phyloP scores from a whole-genome alignment of 2,329 filamentous ascomycete genomes.

The Aureobasidium sp. region DNA sequence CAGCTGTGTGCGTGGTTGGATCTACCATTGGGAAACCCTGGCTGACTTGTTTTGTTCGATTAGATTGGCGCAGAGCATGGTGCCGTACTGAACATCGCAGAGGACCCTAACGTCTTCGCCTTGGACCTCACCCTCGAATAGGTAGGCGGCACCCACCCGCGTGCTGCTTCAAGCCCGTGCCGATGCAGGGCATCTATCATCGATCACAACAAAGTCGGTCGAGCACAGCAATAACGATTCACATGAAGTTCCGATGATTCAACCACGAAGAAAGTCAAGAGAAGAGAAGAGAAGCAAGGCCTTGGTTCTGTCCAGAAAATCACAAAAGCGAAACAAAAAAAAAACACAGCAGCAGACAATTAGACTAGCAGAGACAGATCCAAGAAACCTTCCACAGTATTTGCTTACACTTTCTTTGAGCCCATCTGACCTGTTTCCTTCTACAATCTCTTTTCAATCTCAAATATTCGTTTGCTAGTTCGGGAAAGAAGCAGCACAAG shows the following conservation, averaged over 20 bases:
- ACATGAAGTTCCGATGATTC: neutral
- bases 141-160: neutral
- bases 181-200: neutral
- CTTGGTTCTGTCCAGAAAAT: neutral
- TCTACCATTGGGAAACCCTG: neutral
- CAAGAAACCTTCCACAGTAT: neutral
- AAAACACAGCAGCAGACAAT: neutral
- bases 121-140: neutral
- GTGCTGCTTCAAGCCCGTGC: neutral
- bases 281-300: neutral
- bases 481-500: neutral
- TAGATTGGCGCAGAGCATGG: neutral
- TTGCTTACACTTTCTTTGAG: neutral
- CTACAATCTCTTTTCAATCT: neutral
- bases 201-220: neutral
- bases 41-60: neutral
- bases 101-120: neutral
- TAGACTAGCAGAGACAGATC: neutral
- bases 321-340: neutral
- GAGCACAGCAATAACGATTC: neutral
- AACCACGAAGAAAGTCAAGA: neutral
- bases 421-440: neutral
- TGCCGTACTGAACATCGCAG: neutral
- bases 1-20: neutral
- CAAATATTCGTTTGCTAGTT: neutral